phyloP scores from a whole-genome alignment of 1,139 yeast species.

The Kodamaea arcana region DNA sequence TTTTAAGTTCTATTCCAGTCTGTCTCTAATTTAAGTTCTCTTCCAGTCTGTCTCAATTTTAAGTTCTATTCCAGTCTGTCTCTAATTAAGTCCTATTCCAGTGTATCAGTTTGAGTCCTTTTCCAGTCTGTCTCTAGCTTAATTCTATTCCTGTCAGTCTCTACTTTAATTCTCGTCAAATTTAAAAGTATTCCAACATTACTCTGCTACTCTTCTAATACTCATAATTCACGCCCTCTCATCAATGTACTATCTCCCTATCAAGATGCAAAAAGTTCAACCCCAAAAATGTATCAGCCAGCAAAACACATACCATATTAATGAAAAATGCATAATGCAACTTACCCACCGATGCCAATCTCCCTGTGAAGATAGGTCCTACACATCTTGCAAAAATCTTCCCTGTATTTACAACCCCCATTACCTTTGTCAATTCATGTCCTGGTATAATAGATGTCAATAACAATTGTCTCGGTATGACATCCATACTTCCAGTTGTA shows the following conservation, averaged over 20 bases:
- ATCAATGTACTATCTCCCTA: conserved; percentile 1
- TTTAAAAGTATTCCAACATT: too few species aligned
- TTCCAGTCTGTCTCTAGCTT: too few species aligned
- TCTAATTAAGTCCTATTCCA: too few species aligned
- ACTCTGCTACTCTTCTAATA: too few species aligned
- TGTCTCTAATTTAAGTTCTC: too few species aligned
- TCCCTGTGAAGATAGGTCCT: conserved; percentile 80
- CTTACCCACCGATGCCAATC: conserved; percentile 50
- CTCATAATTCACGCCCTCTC: too few species aligned
- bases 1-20: too few species aligned
- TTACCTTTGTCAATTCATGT: conserved; percentile 64
- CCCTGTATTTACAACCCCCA: conserved; percentile 83
- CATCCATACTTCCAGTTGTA: conserved; percentile 76
- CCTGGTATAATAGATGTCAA: conserved; percentile 63
- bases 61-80: too few species aligned
- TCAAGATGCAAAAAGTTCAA: conserved; percentile 1
- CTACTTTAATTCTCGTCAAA: too few species aligned
- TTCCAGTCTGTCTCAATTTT: too few species aligned
- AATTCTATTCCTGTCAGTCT: too few species aligned
- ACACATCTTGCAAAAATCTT: conserved; percentile 80
- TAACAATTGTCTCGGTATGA: conserved; percentile 81
- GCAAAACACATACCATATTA: conserved; percentile 51
- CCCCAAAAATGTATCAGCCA: conserved; percentile 39
- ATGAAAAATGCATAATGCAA: conserved; percentile 59
- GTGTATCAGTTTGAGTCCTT: too few species aligned